Base-by-base conservation (phyloP, 2,329 filamentous ascomycete species). In the Xylariaceae sp. region DNA sequence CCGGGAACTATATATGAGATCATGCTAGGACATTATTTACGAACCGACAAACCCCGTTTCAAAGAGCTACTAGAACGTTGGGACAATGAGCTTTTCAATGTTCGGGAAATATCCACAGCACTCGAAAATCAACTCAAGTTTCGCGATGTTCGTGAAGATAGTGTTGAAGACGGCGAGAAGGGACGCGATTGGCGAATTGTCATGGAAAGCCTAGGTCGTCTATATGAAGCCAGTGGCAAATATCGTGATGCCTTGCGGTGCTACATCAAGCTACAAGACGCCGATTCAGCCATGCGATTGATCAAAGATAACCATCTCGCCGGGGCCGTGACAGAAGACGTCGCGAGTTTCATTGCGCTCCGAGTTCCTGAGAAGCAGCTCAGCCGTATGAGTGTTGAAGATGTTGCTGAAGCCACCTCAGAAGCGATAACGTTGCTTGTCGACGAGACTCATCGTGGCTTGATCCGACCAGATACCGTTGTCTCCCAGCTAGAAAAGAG, bases 211-310 rank as follows among this genome's bases (percentile, higher is more conserved):
- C 73, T 98, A 27, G 92, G 89, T 1, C 89, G 84, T 60, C 73
- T 98, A 14, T 88, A 92, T 61, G 80, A 96, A 45, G 86, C 87
- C 7, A 86, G 84, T 54, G 88, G 88, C 0, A 83, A 87, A 45
- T 83, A 88, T 53, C 79, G 86, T 44, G 90, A 97, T 61, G 92
- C 94, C 2, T 71, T 98, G 36, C 84, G 81, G 59, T 93, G 86
- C 65, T 95, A 94, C 62, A 94, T 98, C 61, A 83, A 80, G 51
- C 77, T 97, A 3, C 90, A 96, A 61, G 89, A 98, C 67, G 91
- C 90, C 1, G 90, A 97, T 61, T 85, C 86, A 8, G 88, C 88
- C 0, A 92, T 98, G 78, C 73, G 78, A 11, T 69, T 98, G 47
- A 94, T 98, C 57, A 81, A 83, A 49, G 88, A 95, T 32, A 86